Evolutionary conservation across 345 rosid species (phyloP).

Genomic region (Salix brachista): DNA sequence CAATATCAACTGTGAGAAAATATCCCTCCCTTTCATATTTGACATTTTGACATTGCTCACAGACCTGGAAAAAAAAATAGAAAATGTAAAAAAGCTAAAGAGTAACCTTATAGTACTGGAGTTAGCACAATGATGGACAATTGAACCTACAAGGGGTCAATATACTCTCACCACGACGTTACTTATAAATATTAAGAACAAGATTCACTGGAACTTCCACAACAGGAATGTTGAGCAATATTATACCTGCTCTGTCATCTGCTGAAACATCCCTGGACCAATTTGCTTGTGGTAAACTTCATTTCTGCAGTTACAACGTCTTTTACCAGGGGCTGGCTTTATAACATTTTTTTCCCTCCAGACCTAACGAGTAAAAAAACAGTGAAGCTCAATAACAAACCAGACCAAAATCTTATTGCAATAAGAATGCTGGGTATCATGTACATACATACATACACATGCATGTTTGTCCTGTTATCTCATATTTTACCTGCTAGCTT

Average conservation of each 20-base stretch:
- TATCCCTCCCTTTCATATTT: slow-evolving; percentile 85
- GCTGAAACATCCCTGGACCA: slow-evolving; percentile 99
- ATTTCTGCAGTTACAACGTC: slow-evolving; percentile 94
- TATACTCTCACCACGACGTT: not conserved
- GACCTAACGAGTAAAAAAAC: slow-evolving; percentile 45
- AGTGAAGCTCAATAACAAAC: not conserved
- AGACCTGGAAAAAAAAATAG: slow-evolving; percentile 54
- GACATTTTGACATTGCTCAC: slow-evolving; percentile 95
- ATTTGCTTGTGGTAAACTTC: slow-evolving; percentile 97
- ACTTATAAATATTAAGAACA: not conserved
- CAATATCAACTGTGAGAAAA: slow-evolving; percentile 90
- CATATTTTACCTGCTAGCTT: not conserved
- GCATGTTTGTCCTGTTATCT: not conserved
- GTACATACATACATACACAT: not conserved
- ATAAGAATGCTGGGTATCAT: not conserved
- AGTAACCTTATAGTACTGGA: not conserved
- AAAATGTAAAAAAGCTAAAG: not conserved
- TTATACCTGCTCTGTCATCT: slow-evolving; percentile 92
- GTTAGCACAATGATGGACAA: not conserved
- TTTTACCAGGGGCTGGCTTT: slow-evolving; percentile 93
- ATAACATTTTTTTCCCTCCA: slow-evolving; percentile 96
- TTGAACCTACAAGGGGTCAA: not conserved
- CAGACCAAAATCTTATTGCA: not conserved
- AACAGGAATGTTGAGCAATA: not conserved
- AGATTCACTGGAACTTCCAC: not conserved